Evolutionary conservation across 495 filamentous ascomycete species (phyloP).

Genomic region (Aspergillus avenaceus): DNA sequence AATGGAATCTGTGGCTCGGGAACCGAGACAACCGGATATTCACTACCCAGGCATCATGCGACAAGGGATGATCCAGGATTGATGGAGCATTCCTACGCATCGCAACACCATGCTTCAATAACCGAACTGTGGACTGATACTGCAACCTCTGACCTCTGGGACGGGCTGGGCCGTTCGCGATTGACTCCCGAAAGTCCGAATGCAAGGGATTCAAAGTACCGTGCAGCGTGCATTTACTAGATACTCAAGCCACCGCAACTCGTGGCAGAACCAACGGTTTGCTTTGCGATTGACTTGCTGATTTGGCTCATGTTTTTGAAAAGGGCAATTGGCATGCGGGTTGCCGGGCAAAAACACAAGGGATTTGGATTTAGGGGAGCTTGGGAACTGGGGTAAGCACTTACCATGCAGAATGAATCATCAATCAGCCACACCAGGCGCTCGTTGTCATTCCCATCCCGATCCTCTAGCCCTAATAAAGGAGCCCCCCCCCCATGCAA

Average conservation of each 20-base stretch:
- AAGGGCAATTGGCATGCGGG: background rate
- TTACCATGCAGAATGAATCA: background rate
- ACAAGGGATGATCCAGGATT: background rate
- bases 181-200: conserved; percentile 5
- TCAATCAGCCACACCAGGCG: background rate
- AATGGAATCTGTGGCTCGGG: background rate
- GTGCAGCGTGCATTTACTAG: background rate
- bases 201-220: conserved; percentile 7
- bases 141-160: conserved; percentile 3
- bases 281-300: background rate
- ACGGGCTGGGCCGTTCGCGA: conserved; percentile 17
- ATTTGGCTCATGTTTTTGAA: background rate
- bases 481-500: background rate
- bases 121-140: background rate
- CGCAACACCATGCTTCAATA: background rate
- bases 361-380: background rate
- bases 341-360: background rate
- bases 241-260: background rate
- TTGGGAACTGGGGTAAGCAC: conserved; percentile 1
- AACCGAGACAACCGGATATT: background rate
- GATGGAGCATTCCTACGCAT: background rate
- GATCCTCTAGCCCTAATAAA: background rate
- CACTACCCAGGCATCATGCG: background rate
- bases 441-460: background rate
- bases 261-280: background rate